Percentiles rank a stretch among this genome's conserved stretches.
Conservation (phyloP, 768 basidiomycete genomes). For the Russula brevipes region DNA sequence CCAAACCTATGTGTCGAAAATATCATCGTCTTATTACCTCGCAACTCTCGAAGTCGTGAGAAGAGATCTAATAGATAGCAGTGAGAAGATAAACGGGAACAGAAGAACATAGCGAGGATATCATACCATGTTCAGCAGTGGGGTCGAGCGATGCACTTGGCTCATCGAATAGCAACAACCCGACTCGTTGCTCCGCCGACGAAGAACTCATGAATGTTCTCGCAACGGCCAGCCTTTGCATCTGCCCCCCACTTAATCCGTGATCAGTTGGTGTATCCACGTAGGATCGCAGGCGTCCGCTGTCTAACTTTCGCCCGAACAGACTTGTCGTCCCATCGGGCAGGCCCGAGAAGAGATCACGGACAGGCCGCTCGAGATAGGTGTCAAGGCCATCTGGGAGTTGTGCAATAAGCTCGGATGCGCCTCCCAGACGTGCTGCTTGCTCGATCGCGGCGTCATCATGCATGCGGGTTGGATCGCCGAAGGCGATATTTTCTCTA, state of each 20-base stretch:
- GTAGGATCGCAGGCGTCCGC: neutral
- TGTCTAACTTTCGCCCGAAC: constrained; percentile 52
- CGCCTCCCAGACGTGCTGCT: constrained; percentile 69
- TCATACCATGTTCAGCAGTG: constrained; percentile 62
- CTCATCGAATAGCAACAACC: constrained; percentile 64
- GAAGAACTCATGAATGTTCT: constrained; percentile 70
- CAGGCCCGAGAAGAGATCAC: constrained; percentile 58
- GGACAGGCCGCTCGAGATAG: constrained; percentile 64
- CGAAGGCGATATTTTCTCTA: constrained; percentile 70
- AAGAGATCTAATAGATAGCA: constrained; percentile 49
- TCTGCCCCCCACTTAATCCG: constrained; percentile 62
- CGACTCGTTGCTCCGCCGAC: constrained; percentile 42
- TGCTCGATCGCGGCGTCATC: constrained; percentile 56
- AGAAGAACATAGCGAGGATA: neutral
- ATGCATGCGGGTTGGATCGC: constrained; percentile 50
- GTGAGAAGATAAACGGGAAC: neutral
- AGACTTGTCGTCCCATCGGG: constrained; percentile 61
- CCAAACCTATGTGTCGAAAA: constrained; percentile 73
- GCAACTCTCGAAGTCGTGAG: constrained; percentile 56
- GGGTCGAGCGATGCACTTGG: constrained; percentile 73
- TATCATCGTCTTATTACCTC: constrained; percentile 78
- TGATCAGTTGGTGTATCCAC: neutral
- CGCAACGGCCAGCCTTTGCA: constrained; percentile 71
- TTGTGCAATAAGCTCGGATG: constrained; percentile 55
- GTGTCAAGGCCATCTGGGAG: constrained; percentile 67